Conservation (phyloP, 768 basidiomycete species). For the Psilocybe azurescens region DNA sequence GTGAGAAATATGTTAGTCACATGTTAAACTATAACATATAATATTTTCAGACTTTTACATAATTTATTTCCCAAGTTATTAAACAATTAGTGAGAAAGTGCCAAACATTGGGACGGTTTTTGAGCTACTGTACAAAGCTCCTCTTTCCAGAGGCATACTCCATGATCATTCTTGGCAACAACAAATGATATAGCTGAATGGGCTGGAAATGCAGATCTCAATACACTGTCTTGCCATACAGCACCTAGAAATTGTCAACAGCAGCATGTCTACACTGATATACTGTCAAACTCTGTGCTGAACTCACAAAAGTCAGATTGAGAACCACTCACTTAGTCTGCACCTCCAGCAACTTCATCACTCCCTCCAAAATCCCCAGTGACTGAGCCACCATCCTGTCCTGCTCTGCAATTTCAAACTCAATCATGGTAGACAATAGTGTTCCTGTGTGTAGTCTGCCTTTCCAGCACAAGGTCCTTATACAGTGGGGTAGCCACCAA, state of each 20-base stretch:
- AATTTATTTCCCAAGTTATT: no score
- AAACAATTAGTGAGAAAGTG: no score
- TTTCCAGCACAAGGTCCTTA: constrained; percentile 51
- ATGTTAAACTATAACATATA: no score
- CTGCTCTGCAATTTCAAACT: constrained; percentile 54
- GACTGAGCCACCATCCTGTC: constrained; percentile 47
- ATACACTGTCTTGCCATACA: constrained; percentile 74
- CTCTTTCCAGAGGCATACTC: constrained; percentile 79
- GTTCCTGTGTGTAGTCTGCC: constrained; percentile 54
- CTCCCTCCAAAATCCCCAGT: constrained; percentile 57
- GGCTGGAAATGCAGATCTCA: constrained; percentile 71
- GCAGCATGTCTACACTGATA: constrained; percentile 68
- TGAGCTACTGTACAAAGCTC: no score
- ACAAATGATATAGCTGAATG: constrained; percentile 79
- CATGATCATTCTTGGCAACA: constrained; percentile 76
- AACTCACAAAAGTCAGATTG: no score
- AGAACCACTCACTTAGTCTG: constrained; percentile 62
- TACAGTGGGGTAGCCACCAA: constrained; percentile 47
- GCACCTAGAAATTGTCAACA: constrained; percentile 85
- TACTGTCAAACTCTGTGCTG: background rate
- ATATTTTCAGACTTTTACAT: no score
- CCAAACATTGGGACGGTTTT: no score
- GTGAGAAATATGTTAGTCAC: no score
- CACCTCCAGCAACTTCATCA: constrained; percentile 64
- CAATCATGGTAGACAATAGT: constrained; percentile 57